phyloP scores from a whole-genome alignment of 768 basidiomycete genomes.

The Floccularia luteovirens region DNA sequence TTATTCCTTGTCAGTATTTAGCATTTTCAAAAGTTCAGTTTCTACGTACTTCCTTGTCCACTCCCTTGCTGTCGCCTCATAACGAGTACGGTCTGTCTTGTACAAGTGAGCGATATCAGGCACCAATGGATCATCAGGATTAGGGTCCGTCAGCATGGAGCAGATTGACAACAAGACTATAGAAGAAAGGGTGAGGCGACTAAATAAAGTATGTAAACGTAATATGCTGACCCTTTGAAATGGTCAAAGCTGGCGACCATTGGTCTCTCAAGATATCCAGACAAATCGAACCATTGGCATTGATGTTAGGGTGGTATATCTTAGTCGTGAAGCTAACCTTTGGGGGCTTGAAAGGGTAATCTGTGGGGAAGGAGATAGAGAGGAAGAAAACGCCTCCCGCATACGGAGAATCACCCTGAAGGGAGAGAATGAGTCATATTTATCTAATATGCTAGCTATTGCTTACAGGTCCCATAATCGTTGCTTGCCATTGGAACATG shows the following conservation, averaged over 20 bases:
- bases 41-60: constrained; percentile 95
- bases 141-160: constrained; percentile 98
- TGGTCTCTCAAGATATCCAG: constrained; percentile 98
- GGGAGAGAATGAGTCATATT: constrained; percentile 17
- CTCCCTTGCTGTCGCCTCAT: constrained; percentile 97
- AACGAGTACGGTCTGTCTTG: constrained; percentile 97
- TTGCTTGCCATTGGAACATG: constrained; percentile 99
- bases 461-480: constrained; percentile 98
- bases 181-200: background rate
- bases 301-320: constrained; percentile 99
- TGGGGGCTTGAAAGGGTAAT: constrained; percentile 99
- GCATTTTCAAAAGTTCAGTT: constrained; percentile 2
- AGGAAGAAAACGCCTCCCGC: constrained; percentile 99
- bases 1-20: constrained; percentile 6
- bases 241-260: constrained; percentile 98
- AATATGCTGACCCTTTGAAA: constrained; percentile 77
- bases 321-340: constrained; percentile 99
- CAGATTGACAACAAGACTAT: constrained; percentile 94
- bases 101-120: constrained; percentile 98
- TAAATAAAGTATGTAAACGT: constrained; percentile 2
- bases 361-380: constrained; percentile 87
- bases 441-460: constrained; percentile 2
- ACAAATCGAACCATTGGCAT: constrained; percentile 98
- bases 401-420: constrained; percentile 93
- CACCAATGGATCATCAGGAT: constrained; percentile 97